Evolutionary conservation across 176 grass and related monocot genomes (phyloP).

Genomic region (Pharus latifolius): DNA sequence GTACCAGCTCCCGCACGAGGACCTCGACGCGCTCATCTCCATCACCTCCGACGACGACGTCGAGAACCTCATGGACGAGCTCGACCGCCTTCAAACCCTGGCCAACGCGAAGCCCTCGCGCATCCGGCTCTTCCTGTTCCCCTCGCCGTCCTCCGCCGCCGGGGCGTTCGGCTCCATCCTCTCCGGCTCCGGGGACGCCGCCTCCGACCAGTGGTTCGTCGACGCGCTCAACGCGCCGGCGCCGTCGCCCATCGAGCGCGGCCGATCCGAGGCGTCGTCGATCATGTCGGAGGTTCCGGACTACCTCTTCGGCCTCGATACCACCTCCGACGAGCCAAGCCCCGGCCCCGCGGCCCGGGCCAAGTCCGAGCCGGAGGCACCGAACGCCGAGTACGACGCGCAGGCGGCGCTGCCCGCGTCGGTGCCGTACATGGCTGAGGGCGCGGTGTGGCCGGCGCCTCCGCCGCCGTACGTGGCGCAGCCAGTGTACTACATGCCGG

Average conservation of each 20-base stretch:
- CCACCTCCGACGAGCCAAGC: slow-evolving; percentile 44
- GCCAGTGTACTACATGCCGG: slow-evolving; percentile 42
- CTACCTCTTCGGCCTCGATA: slow-evolving; percentile 70
- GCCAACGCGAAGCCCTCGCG: slow-evolving; percentile 29
- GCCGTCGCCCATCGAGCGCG: slow-evolving; percentile 31
- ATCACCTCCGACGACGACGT: slow-evolving; percentile 82
- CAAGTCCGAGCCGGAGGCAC: slow-evolving; percentile 28
- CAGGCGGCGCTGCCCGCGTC: background rate
- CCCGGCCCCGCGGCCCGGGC: background rate
- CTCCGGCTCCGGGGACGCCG: slow-evolving; percentile 25
- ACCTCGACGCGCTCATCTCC: slow-evolving; percentile 83
- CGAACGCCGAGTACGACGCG: slow-evolving; percentile 10
- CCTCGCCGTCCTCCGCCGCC: slow-evolving; percentile 1
- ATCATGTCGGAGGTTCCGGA: slow-evolving; percentile 65
- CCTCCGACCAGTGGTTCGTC: slow-evolving; percentile 55
- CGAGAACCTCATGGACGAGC: slow-evolving; percentile 80
- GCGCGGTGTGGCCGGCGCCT: slow-evolving; percentile 22
- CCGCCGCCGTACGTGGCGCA: slow-evolving; percentile 43
- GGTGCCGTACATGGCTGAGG: slow-evolving; percentile 3
- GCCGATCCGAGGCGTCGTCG: slow-evolving; percentile 57
- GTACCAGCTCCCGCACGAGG: slow-evolving; percentile 75
- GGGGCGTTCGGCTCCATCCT: slow-evolving; percentile 41
- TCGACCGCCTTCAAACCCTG: slow-evolving; percentile 43
- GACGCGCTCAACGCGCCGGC: slow-evolving; percentile 54
- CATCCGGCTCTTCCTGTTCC: slow-evolving; percentile 49